phyloP scores from a whole-genome alignment of 2,329 filamentous ascomycete species.

The Sporothrix pallida region DNA sequence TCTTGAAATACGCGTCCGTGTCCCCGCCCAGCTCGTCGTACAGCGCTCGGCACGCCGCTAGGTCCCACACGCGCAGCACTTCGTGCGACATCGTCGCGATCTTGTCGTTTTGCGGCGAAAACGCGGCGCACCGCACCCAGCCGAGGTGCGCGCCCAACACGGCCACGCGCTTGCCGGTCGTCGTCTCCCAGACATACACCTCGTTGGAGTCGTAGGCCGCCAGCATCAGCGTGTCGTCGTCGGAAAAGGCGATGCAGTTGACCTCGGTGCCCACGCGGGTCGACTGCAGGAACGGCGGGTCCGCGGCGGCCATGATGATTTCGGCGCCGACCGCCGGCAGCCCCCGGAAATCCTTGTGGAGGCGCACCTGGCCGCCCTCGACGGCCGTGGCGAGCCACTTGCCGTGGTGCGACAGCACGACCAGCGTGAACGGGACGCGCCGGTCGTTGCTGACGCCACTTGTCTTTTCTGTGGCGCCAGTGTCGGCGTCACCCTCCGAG shows the following conservation, averaged over 20 bases:
- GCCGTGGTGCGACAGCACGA: too few relatives aligned
- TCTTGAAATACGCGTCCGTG: background rate
- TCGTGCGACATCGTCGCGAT: background rate
- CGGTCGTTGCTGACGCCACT: too few relatives aligned
- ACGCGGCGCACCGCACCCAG: background rate
- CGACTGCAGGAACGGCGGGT: too few relatives aligned
- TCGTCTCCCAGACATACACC: slow-evolving; percentile 4
- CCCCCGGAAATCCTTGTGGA: background rate
- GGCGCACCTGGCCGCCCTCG: too few relatives aligned
- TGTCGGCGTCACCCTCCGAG: too few relatives aligned
- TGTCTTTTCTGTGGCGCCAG: too few relatives aligned
- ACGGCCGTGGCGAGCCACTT: too few relatives aligned
- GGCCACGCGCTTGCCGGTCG: slow-evolving; percentile 1
- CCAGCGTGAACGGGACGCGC: too few relatives aligned
- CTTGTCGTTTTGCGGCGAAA: background rate
- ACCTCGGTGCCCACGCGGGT: background rate
- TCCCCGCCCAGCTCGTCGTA: background rate
- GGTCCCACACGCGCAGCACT: slow-evolving; percentile 2
- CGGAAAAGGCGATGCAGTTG: slow-evolving; percentile 22
- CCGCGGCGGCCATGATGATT: too few relatives aligned
- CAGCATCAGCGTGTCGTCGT: slow-evolving; percentile 12
- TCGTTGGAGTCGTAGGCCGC: background rate
- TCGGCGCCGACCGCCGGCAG: too few relatives aligned
- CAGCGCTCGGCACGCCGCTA: background rate
- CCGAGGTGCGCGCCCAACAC: background rate